phyloP scores from a whole-genome alignment of 352 stramenopile genomes.

The Pythium chondricola region DNA sequence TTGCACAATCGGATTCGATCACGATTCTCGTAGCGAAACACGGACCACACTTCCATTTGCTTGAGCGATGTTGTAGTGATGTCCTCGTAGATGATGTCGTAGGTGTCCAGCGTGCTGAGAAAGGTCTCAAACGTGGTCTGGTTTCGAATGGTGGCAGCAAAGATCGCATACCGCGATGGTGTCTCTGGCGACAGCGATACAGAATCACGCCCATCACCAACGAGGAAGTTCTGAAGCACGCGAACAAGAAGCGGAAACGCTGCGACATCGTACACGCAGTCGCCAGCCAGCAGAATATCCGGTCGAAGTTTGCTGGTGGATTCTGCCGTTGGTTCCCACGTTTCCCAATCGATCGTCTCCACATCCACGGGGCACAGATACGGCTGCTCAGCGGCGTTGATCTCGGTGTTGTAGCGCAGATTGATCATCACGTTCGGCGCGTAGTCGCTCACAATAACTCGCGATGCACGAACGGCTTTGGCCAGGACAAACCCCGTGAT shows the following conservation, averaged over 20 bases:
- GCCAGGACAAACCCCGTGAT: conserved; percentile 63
- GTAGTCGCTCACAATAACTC: conserved; percentile 70
- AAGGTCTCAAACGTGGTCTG: conserved; percentile 72
- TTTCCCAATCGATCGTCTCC: conserved; percentile 64
- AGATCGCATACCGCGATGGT: conserved; percentile 44
- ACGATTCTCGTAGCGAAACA: conserved; percentile 57
- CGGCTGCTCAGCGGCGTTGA: conserved; percentile 41
- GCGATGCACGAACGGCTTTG: conserved; percentile 24
- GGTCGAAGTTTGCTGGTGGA: conserved; percentile 16
- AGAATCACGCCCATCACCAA: background rate
- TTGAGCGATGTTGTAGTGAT: conserved; percentile 39
- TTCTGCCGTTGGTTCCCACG: conserved; percentile 33
- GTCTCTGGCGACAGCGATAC: too few species aligned
- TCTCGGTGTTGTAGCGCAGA: conserved; percentile 72
- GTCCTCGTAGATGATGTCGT: conserved; percentile 58
- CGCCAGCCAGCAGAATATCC: conserved; percentile 62
- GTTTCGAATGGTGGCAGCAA: conserved; percentile 73
- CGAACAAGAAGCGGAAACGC: conserved; percentile 52
- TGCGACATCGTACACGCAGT: conserved; percentile 72
- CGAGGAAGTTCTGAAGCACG: conserved; percentile 55
- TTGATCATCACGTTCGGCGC: conserved; percentile 80
- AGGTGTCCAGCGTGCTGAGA: conserved; percentile 42
- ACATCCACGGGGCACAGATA: conserved; percentile 44
- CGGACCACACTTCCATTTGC: conserved; percentile 28
- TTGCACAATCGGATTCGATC: conserved; percentile 67